phyloP scores from a whole-genome alignment of 192 early-diverging fungal species.

The Entrophospora sp. region DNA sequence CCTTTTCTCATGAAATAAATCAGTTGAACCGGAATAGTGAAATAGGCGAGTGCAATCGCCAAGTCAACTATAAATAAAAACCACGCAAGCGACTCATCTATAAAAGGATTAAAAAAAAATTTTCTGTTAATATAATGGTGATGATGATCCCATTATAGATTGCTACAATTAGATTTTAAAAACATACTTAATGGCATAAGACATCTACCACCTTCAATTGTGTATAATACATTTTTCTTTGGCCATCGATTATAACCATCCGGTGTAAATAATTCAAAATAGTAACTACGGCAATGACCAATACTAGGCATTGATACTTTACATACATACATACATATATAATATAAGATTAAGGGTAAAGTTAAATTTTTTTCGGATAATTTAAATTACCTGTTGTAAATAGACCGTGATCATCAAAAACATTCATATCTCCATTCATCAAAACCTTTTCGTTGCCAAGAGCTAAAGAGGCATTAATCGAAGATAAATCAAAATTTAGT shows the following conservation, averaged over 20 bases:
- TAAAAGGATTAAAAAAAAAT: neutral
- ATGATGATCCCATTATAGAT: neutral
- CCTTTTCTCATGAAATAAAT: slow-evolving; percentile 14
- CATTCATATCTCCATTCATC: neutral
- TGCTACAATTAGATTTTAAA: neutral
- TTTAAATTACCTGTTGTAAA: neutral
- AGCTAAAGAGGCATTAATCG: neutral
- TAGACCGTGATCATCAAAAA: neutral
- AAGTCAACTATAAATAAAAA: slow-evolving; percentile 3
- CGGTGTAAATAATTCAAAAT: neutral
- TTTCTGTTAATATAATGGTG: too few species aligned
- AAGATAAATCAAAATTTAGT: neutral
- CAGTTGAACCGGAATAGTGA: slow-evolving; percentile 1
- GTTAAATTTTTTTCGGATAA: neutral
- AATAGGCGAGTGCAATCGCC: neutral
- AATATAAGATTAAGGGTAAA: neutral
- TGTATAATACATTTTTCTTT: neutral
- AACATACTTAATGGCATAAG: slow-evolving; percentile 3
- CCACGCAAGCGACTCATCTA: neutral
- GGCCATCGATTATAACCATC: neutral
- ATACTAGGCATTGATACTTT: neutral
- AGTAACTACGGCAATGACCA: neutral
- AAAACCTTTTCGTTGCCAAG: neutral
- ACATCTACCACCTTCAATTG: neutral
- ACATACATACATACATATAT: neutral